Evolutionary conservation across 1,139 yeast genomes (phyloP).

Genomic region (Magnusiomyces sp.): DNA sequence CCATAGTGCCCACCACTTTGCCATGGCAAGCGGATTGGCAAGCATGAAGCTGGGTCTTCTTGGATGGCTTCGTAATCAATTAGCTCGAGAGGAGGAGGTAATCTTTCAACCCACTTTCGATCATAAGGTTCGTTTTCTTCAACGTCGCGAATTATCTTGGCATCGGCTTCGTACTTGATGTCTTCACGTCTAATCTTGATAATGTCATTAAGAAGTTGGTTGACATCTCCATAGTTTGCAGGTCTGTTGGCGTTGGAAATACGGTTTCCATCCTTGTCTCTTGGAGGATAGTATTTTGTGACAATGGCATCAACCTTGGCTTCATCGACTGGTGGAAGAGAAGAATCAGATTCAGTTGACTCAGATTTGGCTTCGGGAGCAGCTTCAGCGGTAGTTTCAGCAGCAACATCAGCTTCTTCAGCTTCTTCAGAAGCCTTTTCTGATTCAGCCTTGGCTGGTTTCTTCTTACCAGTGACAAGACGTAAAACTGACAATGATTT

Average conservation of each 20-base stretch:
- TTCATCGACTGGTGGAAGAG: conserved; percentile 13
- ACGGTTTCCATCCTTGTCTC: conserved; percentile 13
- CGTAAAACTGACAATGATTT: conserved; percentile 23
- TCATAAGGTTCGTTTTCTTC: conserved; percentile 37
- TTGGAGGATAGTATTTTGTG: conserved; percentile 17
- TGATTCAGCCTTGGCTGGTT: conserved; percentile 8
- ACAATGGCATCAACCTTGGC: conserved; percentile 15
- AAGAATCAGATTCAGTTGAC: conserved; percentile 8
- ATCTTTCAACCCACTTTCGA: conserved; percentile 49
- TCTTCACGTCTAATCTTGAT: conserved; percentile 44
- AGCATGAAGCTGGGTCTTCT: conserved; percentile 43
- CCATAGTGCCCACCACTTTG: conserved; percentile 59
- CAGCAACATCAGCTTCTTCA: conserved; percentile 7
- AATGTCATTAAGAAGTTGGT: conserved; percentile 48
- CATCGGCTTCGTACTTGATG: conserved; percentile 36
- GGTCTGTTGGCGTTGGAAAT: conserved; percentile 17
- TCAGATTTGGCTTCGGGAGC: conserved; percentile 8
- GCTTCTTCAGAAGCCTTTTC: not conserved
- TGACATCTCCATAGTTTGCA: conserved; percentile 32
- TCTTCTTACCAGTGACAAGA: conserved; percentile 22
- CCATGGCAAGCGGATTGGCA: conserved; percentile 28
- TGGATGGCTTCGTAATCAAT: conserved; percentile 46
- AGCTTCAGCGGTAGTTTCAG: conserved; percentile 6
- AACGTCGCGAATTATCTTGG: conserved; percentile 20
- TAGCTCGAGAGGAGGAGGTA: conserved; percentile 40